Base-by-base conservation (phyloP, 305 asterid genomes). In the Solanum hybrid region DNA sequence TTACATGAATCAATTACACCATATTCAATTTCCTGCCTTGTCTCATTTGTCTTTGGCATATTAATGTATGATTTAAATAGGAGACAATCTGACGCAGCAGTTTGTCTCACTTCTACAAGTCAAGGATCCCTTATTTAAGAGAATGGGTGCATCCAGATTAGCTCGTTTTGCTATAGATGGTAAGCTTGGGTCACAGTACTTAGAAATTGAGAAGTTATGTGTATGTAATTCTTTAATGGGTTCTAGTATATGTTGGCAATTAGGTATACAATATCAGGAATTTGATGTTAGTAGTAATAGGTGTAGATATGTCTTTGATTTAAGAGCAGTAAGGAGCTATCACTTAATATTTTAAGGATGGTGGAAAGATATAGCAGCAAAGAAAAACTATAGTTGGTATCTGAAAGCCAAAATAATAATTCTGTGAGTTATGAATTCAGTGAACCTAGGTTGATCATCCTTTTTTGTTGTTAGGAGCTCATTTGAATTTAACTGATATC, bases 101-200 rank as follows among this genome's bases (percentile, higher is more conserved):
- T 96, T 99, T 75, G 95, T 97, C 36, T 91, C 95, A 86, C 99
- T 96, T 86, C 90, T 97, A 91, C 96, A 92, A 15, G 98, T 95
- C 90, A 97, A 96, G 94, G 99, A 97, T 93, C 99, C 99, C 72
- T 91, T 97, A 91, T 96, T 96, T 90, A 97, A 97, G 91, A 94
- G 98, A 94, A 97, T 96, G 95, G 99, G 99, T 91, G 99, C 99
- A 70, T 96, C 99, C 91, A 94, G 99, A 96, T 91, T 97, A 93
- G 96, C 98, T 78, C 98, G 98, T 90, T 94, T 96, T 87, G 97
- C 99, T 37, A 92, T 94, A 91, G 98, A 96, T 94, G 99, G 99
- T 96, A 95, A 93, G 91, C 89, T 81, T 88, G 84, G 89, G 34
- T 33, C 34, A 41, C 27, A 31, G 36, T 89, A 38, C 79, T 88